phyloP scores from a whole-genome alignment of 768 basidiomycete species.

The Rhodotorula kratochvilovae region DNA sequence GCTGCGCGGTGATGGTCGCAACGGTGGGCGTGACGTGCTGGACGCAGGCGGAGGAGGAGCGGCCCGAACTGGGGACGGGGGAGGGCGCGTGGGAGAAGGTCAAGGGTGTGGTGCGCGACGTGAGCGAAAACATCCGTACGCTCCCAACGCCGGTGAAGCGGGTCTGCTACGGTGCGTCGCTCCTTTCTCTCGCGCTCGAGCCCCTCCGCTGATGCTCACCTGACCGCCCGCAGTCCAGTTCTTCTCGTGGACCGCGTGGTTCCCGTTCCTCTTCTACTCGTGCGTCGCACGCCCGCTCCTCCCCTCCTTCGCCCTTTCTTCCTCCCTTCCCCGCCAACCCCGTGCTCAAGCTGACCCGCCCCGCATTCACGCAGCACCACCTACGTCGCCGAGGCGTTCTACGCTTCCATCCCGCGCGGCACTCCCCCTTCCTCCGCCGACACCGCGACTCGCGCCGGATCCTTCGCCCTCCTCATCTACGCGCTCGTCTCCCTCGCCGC shows the following conservation, averaged over 20 bases:
- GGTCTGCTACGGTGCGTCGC: slow-evolving; percentile 38
- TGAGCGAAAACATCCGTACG: slow-evolving; percentile 20
- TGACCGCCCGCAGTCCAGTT: slow-evolving; percentile 26
- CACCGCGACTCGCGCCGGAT: too few species aligned
- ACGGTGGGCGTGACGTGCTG: slow-evolving; percentile 87
- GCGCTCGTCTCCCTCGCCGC: too few species aligned
- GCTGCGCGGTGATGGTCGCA: slow-evolving; percentile 66
- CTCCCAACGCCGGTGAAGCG: slow-evolving; percentile 37
- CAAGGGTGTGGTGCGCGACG: slow-evolving; percentile 48
- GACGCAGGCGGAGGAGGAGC: slow-evolving; percentile 54
- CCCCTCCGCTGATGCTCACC: background rate
- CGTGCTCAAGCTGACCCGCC: too few species aligned
- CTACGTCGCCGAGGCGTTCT: too few species aligned
- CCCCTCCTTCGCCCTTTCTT: too few species aligned
- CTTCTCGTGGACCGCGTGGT: slow-evolving; percentile 41
- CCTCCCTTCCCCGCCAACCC: too few species aligned
- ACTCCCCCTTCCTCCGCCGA: slow-evolving; percentile 40
- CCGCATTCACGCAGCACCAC: too few species aligned
- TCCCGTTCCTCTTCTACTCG: slow-evolving; percentile 36
- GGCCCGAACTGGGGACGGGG: slow-evolving; percentile 7
- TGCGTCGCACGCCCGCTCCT: too few species aligned
- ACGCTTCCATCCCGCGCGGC: too few species aligned
- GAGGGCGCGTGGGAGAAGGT: background rate
- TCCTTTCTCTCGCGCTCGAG: background rate
- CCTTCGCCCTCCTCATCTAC: too few species aligned